Evolutionary conservation across 1,284 basidiomycete genomes (phyloP).

Genomic region (Afroboletus lepidellus): DNA sequence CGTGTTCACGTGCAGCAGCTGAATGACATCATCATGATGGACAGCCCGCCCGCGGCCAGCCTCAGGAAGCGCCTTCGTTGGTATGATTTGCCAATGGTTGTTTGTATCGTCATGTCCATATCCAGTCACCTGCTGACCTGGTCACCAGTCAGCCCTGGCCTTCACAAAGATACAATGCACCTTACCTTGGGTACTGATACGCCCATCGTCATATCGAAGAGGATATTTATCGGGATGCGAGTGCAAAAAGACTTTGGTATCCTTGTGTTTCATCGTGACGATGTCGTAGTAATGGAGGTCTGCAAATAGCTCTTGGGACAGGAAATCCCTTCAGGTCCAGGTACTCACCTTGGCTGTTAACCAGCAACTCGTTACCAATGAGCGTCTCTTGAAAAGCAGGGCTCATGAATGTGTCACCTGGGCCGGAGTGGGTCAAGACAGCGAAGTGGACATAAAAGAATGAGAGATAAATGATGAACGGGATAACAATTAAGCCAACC

Average conservation of each 20-base stretch:
- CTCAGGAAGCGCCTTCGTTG: conserved; percentile 88
- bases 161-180: not conserved
- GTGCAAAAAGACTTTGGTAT: conserved; percentile 90
- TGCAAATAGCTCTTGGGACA: conserved; percentile 34
- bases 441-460: conserved; percentile 98
- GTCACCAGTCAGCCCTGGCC: conserved; percentile 1
- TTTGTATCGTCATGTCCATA: conserved; percentile 93
- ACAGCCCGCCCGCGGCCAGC: conserved; percentile 87
- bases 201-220: conserved; percentile 92
- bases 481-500: conserved; percentile 85
- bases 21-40: conserved; percentile 85
- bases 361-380: conserved; percentile 85
- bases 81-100: conserved; percentile 95
- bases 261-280: conserved; percentile 87
- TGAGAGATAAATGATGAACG: conserved; percentile 87
- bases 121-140: conserved; percentile 97
- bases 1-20: conserved; percentile 87
- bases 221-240: conserved; percentile 92
- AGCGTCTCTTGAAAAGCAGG: conserved; percentile 98
- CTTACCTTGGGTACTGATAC: conserved; percentile 88
- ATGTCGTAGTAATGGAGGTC: conserved; percentile 94
- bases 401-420: conserved; percentile 97
- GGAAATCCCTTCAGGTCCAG: not conserved
- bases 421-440: conserved; percentile 86
- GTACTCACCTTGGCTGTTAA: conserved; percentile 75